Evolutionary conservation across 768 basidiomycete genomes (phyloP), one percentile per base, ranked within the genome.

Genomic region (Fomitopsis serialis): DNA sequence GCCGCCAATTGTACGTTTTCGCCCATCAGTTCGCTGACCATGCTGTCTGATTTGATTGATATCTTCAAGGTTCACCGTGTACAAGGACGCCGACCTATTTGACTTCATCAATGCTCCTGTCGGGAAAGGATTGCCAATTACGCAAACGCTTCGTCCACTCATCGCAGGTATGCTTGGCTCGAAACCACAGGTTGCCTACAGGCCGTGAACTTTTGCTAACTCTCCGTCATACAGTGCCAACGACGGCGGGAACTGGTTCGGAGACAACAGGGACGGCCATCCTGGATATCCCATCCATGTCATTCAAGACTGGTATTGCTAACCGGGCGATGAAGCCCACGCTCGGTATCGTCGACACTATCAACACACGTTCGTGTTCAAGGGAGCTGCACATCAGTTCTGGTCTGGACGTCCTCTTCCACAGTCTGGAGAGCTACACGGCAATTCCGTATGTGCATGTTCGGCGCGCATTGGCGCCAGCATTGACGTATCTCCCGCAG

Each of bases 81-180:
- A 98, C 76, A 87, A 87, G 60, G 92, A 98, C 58, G 81, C 90
- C 0, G 91, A 97, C 64, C 73, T 98, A 10, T 88, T 94, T 74
- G 96, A 98, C 67, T 98, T 96, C 68, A 90, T 98, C 70, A 98
- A 98, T 65, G 94, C 96, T 1, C 96, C 96, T 0, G 76, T 98
- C 50, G 96, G 96, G 42, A 94, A 92, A 70, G 95, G 95, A 4
- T 76, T 86, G 36, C 91, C 95, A 2, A 87, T 98, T 57, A 72
- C 78, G 2, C 74, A 89, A 64, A 72, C 75, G 17, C 74, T 98
- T 22, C 74, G 82, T 8, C 96, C 96, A 13, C 75, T 98, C 45
- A 96, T 96, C 55, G 92, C 92, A 42, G 76, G 93, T 70, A 54
- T 55, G 74, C 65, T 9, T 15, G 4, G 7, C 37, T 4, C 42